A percentile compares a stretch with the other conserved stretches of the same genome.
These are phyloP conservation scores for Aspergillus sp. DNA, from an alignment of 2,329 filamentous ascomycete species.

Conservation along the genomic window DNA sequence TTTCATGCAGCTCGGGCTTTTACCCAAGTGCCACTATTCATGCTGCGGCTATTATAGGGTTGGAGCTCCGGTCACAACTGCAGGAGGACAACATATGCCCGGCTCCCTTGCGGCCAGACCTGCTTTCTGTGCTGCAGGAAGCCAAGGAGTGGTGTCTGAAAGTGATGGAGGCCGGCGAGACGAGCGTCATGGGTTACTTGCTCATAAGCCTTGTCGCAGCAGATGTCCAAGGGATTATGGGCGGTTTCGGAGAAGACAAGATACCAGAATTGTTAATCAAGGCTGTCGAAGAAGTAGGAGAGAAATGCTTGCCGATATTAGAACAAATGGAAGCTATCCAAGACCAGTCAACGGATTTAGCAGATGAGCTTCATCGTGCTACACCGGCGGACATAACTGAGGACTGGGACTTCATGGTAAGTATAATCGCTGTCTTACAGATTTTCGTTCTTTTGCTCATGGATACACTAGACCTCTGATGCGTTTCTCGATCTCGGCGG, in stretches of 20 bases:
- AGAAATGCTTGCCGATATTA: constrained; percentile 25
- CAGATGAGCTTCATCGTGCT: constrained; percentile 18
- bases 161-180: constrained; percentile 51
- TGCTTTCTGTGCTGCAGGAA: constrained; percentile 40
- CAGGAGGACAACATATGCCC: constrained; percentile 27
- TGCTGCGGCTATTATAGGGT: constrained; percentile 21
- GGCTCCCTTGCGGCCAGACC: constrained; percentile 24
- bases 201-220: constrained; percentile 41
- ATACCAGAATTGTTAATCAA: constrained; percentile 35
- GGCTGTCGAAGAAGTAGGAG: constrained; percentile 36
- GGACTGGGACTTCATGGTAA: constrained; percentile 47
- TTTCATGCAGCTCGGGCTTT: constrained; percentile 36
- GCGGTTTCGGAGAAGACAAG: constrained; percentile 14
- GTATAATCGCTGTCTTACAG: constrained; percentile 10
- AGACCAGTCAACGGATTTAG: constrained; percentile 7
- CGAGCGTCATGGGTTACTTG: constrained; percentile 56
- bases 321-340: constrained; percentile 18
- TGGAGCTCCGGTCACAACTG: constrained; percentile 27
- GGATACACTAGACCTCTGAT: constrained; percentile 27
- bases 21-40: constrained; percentile 20
- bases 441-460: background rate
- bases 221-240: constrained; percentile 39
- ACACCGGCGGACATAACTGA: constrained; percentile 27
- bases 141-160: constrained; percentile 41
- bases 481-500: constrained; percentile 24